Conservation (phyloP, 78 protist genomes). For the Dictyostelium intermedium region DNA sequence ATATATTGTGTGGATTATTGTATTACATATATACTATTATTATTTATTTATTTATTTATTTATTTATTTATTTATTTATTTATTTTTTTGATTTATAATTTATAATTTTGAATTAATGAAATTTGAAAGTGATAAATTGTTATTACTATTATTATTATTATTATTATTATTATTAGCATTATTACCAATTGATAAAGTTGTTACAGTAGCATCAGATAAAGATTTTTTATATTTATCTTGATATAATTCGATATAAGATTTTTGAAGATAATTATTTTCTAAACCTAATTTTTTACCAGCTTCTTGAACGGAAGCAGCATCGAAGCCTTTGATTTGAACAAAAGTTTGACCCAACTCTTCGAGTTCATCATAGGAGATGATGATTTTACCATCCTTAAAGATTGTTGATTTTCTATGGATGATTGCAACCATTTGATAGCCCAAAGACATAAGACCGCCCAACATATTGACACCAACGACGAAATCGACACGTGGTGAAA, state of each 20-base stretch:
- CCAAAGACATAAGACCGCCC: slow-evolving; percentile 80
- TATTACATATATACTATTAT: neutral
- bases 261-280: slow-evolving; percentile 45
- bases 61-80: too few species aligned
- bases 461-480: slow-evolving; percentile 66
- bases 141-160: neutral
- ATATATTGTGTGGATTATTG: too few species aligned
- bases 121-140: neutral
- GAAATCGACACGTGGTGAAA: slow-evolving; percentile 76
- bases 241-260: slow-evolving; percentile 75
- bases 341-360: slow-evolving; percentile 74
- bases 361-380: slow-evolving; percentile 58
- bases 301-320: slow-evolving; percentile 52
- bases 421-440: slow-evolving; percentile 79
- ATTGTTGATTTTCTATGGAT: slow-evolving; percentile 70
- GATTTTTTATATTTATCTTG: slow-evolving; percentile 69
- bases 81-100: neutral
- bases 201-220: neutral
- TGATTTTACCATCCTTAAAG: slow-evolving; percentile 76
- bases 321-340: slow-evolving; percentile 79
- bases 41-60: too few species aligned
- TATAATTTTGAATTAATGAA: slow-evolving; percentile 40
- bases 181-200: neutral
- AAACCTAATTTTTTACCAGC: slow-evolving; percentile 75
- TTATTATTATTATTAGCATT: neutral